These are phyloP conservation scores for Boechera stricta DNA, from an alignment of 345 rosid species.

Conservation along the genomic window DNA sequence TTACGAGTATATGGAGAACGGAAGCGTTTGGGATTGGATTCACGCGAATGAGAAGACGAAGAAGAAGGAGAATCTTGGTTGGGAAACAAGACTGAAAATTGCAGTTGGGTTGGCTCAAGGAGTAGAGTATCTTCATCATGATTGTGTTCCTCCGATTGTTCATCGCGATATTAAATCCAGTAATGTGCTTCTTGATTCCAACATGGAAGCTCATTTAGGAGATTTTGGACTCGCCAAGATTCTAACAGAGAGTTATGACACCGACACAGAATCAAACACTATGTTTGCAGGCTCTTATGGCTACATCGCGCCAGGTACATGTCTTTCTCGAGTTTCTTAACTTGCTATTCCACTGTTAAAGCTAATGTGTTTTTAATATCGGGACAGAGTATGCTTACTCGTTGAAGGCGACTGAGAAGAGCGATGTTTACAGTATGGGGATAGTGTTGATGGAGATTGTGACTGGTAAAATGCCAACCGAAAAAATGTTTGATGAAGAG, in stretches of 20 bases:
- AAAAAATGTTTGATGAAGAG: conserved; percentile 59
- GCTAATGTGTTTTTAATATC: background rate
- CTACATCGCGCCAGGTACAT: conserved; percentile 89
- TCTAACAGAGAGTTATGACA: conserved; percentile 55
- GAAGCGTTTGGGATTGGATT: conserved; percentile 96
- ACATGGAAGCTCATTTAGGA: conserved; percentile 91
- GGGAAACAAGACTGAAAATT: conserved; percentile 79
- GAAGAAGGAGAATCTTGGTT: conserved; percentile 60
- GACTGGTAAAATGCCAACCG: conserved; percentile 85
- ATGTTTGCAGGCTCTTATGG: conserved; percentile 96
- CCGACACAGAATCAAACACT: conserved; percentile 69
- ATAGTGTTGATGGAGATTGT: conserved; percentile 94
- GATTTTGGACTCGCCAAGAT: conserved; percentile 94
- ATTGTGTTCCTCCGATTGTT: conserved; percentile 76
- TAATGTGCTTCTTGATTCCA: conserved; percentile 76
- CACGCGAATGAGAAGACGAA: conserved; percentile 52
- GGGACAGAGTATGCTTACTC: conserved; percentile 76
- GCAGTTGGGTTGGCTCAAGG: conserved; percentile 87
- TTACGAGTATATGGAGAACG: conserved; percentile 93
- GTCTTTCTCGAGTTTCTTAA: conserved; percentile 10
- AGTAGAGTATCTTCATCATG: conserved; percentile 91
- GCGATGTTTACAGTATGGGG: conserved; percentile 91
- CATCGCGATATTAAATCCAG: conserved; percentile 94
- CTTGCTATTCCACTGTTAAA: background rate
- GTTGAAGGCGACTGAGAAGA: conserved; percentile 78